phyloP scores from a whole-genome alignment of 495 filamentous ascomycete genomes.

The Penicillium bialowiezense region DNA sequence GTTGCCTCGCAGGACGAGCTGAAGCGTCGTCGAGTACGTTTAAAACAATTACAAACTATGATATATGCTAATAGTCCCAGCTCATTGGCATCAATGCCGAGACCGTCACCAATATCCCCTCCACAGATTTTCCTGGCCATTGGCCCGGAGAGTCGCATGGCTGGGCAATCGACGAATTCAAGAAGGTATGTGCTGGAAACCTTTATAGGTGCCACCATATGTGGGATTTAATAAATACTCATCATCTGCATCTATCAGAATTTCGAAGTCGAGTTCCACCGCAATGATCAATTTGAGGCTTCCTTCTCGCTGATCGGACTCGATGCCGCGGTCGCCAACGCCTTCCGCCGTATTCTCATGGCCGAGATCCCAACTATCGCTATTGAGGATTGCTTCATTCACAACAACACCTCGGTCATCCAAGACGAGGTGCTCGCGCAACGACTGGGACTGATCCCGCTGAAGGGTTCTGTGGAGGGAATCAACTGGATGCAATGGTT shows the following conservation, averaged over 20 bases:
- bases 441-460: constrained; percentile 84
- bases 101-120: constrained; percentile 82
- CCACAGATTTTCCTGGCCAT: constrained; percentile 86
- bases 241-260: constrained; percentile 35
- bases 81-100: constrained; percentile 83
- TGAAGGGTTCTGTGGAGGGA: constrained; percentile 72
- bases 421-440: constrained; percentile 94
- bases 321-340: constrained; percentile 93
- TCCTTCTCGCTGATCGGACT: constrained; percentile 89
- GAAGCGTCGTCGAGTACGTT: constrained; percentile 46
- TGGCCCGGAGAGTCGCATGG: constrained; percentile 86
- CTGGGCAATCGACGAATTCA: constrained; percentile 79
- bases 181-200: constrained; percentile 38
- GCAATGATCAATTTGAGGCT: constrained; percentile 68
- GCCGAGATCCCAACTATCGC: constrained; percentile 92
- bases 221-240: constrained; percentile 1
- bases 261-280: constrained; percentile 78
- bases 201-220: neutral
- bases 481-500: constrained; percentile 79
- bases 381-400: constrained; percentile 85
- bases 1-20: constrained; percentile 48
- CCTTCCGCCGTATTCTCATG: constrained; percentile 95
- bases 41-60: neutral
- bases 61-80: constrained; percentile 42
- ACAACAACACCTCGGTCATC: constrained; percentile 95